These are phyloP conservation scores for Boletus coccyginus DNA, from an alignment of 768 basidiomycete species.

Conservation along the genomic window DNA sequence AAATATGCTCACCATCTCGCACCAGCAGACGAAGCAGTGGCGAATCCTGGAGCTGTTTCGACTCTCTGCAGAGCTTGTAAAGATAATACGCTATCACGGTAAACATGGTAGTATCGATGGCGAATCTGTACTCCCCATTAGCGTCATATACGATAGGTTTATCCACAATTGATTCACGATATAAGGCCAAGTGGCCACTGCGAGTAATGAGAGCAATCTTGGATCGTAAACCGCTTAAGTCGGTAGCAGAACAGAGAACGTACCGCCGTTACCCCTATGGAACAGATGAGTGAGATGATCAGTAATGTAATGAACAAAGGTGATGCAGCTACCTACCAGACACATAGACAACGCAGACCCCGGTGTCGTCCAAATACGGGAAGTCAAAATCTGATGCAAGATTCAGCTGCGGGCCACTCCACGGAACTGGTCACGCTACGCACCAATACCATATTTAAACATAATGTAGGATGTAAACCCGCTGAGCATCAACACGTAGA, in stretches of 20 bases:
- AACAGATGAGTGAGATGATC: neutral
- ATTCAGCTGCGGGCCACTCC: neutral
- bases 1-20: conserved; percentile 8
- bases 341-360: neutral
- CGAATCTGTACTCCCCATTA: neutral
- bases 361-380: neutral
- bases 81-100: conserved; percentile 2
- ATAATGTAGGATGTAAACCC: neutral
- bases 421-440: neutral
- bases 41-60: neutral
- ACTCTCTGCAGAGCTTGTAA: neutral
- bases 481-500: conserved; percentile 5
- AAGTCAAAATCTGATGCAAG: neutral
- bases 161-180: neutral
- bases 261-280: neutral
- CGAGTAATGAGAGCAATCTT: neutral
- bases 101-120: neutral
- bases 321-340: neutral
- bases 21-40: conserved; percentile 3
- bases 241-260: neutral
- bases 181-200: conserved; percentile 3
- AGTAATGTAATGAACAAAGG: neutral
- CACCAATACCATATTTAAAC: neutral
- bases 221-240: neutral
- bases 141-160: neutral